Evolutionary conservation across 495 filamentous ascomycete genomes (phyloP), one percentile per base, ranked within the genome.

Genomic region (Rhypophila decipiens): DNA sequence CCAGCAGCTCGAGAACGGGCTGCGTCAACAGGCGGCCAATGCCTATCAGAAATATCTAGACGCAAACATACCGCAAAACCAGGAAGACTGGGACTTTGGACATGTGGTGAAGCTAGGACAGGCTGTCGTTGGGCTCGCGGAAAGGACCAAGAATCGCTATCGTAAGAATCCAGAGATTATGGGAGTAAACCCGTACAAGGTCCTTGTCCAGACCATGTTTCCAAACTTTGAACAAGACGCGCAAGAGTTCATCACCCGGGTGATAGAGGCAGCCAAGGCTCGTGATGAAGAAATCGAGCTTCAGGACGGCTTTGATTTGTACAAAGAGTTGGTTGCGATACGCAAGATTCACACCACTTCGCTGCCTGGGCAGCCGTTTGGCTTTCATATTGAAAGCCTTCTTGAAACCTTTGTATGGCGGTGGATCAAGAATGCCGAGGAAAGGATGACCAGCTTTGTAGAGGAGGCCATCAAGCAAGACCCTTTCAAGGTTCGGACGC

Each of bases 391-490:
- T 36, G 94, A 99, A 66, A 79, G 78, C 35, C 67, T 93, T 13
- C 73, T 99, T 7, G 87, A 86, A 47, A 84, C 86, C 21, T 99
- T 97, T 63, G 91, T 96, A 21, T 96, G 90, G 90, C 80, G 87
- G 22, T 99, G 90, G 90, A 86, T 99, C 50, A 76, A 75, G 42
- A 78, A 81, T 51, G 88, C 87, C 19, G 89, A 96, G 45, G 68
- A 70, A 15, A 90, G 83, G 58, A 81, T 96, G 51, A 73, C 82
- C 59, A 83, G 83, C 15, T 91, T 93, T 75, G 87, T 96, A 24
- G 90, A 94, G 33, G 79, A 87, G 57, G 90, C 94, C 17, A 82
- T 93, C 56, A 89, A 85, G 65, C 86, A 93, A 57, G 94, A 99
- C 64, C 61, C 74, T 31, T 97, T 96, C 61, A 72, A 73, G 42